Conservation (phyloP, 345 rosid species). For the Eucalyptus polyanthemos region DNA sequence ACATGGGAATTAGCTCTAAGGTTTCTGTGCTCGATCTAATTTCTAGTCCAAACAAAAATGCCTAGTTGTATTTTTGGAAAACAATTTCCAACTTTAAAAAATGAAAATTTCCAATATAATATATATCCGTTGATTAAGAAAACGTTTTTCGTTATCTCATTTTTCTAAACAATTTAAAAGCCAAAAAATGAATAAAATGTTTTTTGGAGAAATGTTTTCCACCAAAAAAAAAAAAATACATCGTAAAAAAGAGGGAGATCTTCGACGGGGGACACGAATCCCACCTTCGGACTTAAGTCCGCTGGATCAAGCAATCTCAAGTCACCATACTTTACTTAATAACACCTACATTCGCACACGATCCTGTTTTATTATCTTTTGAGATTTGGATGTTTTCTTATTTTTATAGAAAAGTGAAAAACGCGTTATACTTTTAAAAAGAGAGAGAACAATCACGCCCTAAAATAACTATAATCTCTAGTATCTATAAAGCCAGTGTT, state of each 20-base stretch:
- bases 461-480: not conserved
- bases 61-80: not conserved
- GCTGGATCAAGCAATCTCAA: not conserved
- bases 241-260: not conserved
- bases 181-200: too few relatives aligned
- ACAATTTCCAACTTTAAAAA: rapidly evolving
- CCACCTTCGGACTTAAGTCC: not conserved
- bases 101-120: too few relatives aligned
- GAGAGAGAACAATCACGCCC: not conserved
- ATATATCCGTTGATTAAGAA: rapidly evolving
- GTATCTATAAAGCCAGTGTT: not conserved
- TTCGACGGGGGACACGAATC: not conserved
- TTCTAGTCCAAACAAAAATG: not conserved
- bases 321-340: not conserved
- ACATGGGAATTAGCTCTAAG: not conserved
- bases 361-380: not conserved
- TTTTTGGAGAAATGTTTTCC: rapidly evolving
- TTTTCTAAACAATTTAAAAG: too few relatives aligned
- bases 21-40: rapidly evolving
- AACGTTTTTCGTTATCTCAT: too few relatives aligned
- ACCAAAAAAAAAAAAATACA: too few relatives aligned
- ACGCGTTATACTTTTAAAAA: not conserved
- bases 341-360: not conserved
- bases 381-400: not conserved
- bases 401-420: not conserved